Conservation (phyloP, 1,284 basidiomycete genomes). For the Hortiboletus rubellus region DNA sequence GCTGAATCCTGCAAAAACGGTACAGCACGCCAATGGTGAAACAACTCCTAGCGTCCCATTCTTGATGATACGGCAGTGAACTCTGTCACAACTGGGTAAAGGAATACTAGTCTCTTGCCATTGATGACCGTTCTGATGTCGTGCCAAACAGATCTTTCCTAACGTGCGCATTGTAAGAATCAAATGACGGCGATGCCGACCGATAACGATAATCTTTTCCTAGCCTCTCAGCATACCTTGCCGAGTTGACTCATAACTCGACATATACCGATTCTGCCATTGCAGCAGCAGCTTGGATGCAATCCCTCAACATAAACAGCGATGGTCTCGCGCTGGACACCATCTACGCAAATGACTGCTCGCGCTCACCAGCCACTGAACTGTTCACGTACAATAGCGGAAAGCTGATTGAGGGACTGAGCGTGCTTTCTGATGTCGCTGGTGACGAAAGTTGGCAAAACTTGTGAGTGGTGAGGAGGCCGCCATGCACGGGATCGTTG, state of each 20-base stretch:
- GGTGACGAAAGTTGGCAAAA: slow-evolving; percentile 42
- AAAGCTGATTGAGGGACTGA: slow-evolving; percentile 52
- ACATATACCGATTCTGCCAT: slow-evolving; percentile 49
- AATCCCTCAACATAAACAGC: slow-evolving; percentile 43
- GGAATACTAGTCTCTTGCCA: neutral
- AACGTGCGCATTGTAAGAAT: slow-evolving; percentile 26
- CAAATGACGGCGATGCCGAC: neutral
- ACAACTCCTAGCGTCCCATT: slow-evolving; percentile 38
- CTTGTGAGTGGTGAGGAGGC: slow-evolving; percentile 31
- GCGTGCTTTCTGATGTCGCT: slow-evolving; percentile 44
- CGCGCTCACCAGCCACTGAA: slow-evolving; percentile 42
- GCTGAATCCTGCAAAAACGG: slow-evolving; percentile 4
- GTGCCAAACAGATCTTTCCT: slow-evolving; percentile 9
- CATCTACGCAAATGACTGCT: slow-evolving; percentile 46
- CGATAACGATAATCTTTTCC: neutral
- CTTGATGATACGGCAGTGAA: slow-evolving; percentile 42
- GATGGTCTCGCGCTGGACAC: slow-evolving; percentile 47
- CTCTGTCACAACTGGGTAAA: slow-evolving; percentile 51
- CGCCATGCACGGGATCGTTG: neutral
- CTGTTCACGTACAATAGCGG: slow-evolving; percentile 55
- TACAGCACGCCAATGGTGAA: neutral
- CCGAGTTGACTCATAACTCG: slow-evolving; percentile 43
- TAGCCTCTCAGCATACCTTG: slow-evolving; percentile 49
- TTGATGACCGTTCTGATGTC: neutral
- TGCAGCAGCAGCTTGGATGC: slow-evolving; percentile 48